Base-by-base conservation (phyloP, 2,329 filamentous ascomycete genomes). In the Fusarium redolens region DNA sequence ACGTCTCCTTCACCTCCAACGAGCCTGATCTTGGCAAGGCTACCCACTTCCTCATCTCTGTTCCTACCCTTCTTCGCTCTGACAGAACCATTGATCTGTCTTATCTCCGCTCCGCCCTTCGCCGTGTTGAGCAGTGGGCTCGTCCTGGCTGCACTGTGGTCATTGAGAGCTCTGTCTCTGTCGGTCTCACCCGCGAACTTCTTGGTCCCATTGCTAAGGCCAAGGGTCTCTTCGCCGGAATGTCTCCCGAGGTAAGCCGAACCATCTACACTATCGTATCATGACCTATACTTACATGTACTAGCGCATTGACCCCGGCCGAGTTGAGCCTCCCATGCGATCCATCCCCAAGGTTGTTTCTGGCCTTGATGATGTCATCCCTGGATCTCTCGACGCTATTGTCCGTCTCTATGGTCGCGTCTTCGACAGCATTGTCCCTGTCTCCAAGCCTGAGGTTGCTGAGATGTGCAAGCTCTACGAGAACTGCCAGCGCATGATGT, bases 401-500 rank as follows among this genome's bases (percentile, higher is more conserved):
- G 65, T 75, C 13, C 72, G 76, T 17, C 74, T 88, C 7, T 89
- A 89, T 73, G 77, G 78, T 1, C 74, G 74, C 5, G 84, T 85
- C 1, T 89, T 88, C 65, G 79, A 86, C 38, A 77, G 72, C 0
- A 78, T 88, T 4, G 80, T 88, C 6, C 81, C 83, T 0, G 86
- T 88, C 31, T 85, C 85, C 15, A 80, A 78, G 48, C 86, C 87
- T 1, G 87, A 89, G 69, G 86, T 88, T 2, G 87, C 87, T 3
- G 87, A 89, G 76, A 88, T 89, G 85, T 86, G 83, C 60, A 89
- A 89, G 78, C 78, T 88, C 12, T 89, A 88, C 72, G 86, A 88
- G 69, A 89, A 89, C 75, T 89, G 87, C 71, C 86, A 88, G 68
- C 81, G 86, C 3, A 88, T 87, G 84, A 79, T 88, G 33, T 82